Evolutionary conservation across 2,329 filamentous ascomycete genomes (phyloP).

Genomic region (Tricladium varicosporioides): DNA sequence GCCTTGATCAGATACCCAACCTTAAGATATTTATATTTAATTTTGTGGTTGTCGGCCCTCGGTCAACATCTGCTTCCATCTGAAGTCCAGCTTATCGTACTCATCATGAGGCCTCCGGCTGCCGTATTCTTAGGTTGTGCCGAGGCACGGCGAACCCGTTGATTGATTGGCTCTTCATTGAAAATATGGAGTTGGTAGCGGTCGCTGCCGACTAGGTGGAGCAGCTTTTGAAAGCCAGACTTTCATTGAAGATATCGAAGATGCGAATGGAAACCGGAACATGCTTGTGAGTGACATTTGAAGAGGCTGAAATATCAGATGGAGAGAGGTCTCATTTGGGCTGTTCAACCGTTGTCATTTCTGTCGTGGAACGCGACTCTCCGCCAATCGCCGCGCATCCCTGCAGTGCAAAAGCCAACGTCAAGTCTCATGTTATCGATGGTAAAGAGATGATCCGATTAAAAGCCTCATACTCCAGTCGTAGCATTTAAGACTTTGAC

Average conservation of each 20-base stretch:
- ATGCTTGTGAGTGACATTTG: too few relatives aligned
- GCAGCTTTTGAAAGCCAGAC: too few relatives aligned
- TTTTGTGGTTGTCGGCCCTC: not conserved
- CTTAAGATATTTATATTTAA: not conserved
- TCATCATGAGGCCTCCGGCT: not conserved
- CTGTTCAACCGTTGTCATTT: too few relatives aligned
- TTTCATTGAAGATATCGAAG: too few relatives aligned
- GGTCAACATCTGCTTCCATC: not conserved
- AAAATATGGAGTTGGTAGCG: not conserved
- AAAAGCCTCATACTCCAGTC: too few relatives aligned
- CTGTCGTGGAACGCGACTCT: not conserved
- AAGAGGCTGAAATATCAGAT: not conserved
- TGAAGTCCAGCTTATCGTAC: not conserved
- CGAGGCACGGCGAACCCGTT: not conserved
- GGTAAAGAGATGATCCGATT: too few relatives aligned
- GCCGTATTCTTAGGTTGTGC: slow-evolving; percentile 1
- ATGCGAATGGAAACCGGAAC: too few relatives aligned
- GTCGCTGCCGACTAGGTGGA: not conserved
- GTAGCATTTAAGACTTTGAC: too few relatives aligned
- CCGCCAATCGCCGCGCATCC: not conserved
- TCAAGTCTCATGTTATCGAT: not conserved
- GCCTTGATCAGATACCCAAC: not conserved
- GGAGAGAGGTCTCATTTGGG: not conserved
- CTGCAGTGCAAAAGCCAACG: not conserved
- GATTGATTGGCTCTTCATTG: not conserved